Evolutionary conservation across 1,284 basidiomycete genomes (phyloP), one percentile per base, ranked within the genome.

Genomic region (Rhodotorula glutinis): DNA sequence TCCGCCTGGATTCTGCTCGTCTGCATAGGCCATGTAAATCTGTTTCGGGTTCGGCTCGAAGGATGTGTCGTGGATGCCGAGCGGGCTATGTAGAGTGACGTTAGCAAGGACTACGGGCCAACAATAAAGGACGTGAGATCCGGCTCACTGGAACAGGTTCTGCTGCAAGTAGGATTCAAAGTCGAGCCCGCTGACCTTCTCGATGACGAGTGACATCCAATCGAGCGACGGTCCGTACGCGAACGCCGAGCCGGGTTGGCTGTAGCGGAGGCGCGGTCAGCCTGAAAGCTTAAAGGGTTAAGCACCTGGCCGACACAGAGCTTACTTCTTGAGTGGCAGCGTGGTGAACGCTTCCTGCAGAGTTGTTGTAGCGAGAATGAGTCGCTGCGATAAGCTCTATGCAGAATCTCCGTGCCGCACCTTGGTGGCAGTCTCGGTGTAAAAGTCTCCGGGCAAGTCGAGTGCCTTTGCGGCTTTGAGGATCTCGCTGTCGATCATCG

Each of bases 31-130:
- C 56, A 63, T 58, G 43, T 53, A 30, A 25, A 63, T 54, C 17
- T 63, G 56, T 3, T 25, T 13, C 4, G 51, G 33, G 52, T 58
- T 47, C 52, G 44, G 43, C 11, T 44, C 19, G 60, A 49, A 70
- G 5, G 67, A 65, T 21, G 67, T 55, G 47, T 72, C 70, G 46
- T 40, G 51, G 57, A 72, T 72, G 21, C 54, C 67, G 60, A 72
- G 67, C 14, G 70, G 70, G 5, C 67, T 71, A 44, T 16, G 5
- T 13, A 14, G 7, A 4, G 11, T 23, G 14, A 2, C 47, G 3
- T 13, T 21, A 49, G 23, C 23, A 49, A n/a, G 23, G 47, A 21
- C 47, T 21, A 11, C 23, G n/a, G 4, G 23, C n/a, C n/a, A n/a
- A 13, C 23, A 49, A 17, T 11, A 11, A 25, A n/a, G n/a, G 17